Evolutionary conservation across 2,329 filamentous ascomycete genomes (phyloP), one percentile per base, ranked within the genome.

Genomic region (Fusarium robinianum): DNA sequence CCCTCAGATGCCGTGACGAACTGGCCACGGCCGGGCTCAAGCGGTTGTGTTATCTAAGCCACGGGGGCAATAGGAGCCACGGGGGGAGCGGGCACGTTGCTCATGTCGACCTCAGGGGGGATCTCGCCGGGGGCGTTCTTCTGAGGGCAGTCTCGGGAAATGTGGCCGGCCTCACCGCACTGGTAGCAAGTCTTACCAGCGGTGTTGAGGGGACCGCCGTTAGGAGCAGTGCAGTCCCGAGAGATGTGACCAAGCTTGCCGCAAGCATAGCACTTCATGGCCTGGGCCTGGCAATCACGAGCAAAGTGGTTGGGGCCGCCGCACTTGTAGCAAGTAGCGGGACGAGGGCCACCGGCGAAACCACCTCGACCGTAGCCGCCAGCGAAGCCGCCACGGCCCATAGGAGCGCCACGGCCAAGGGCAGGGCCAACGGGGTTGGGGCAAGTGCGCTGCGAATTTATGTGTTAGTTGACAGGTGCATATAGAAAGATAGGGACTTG

Each of bases 131-230:
- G 73, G 54, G 71, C 68, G 59, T 66, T 71, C 82, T 86, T 84
- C 82, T 90, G 71, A 46, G 90, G 87, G 78, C 94, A 96, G 62
- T 97, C 92, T 53, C 92, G 87, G 46, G 90, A 95, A 72, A 97
- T 97, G 73, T 97, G 92, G 39, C 94, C 94, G 46, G 90, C 84
- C 76, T 96, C 88, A 57, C 92, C 90, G 68, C 94, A 99, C 71
- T 91, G 87, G 78, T 99, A 99, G 83, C 94, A 99, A 55, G 91
- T 96, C 84, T 97, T 99, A 67, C 92, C 92, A 53, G 89, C 90
- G 55, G 90, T 95, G 81, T 94, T 96, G 58, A 97, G 79, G 32
- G 92, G 90, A 16, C 94, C 94, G 44, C 94, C 94, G 70, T 97
- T 97, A 55, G 94, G 92, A 51, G 92, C 90, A 32, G 91, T 96